Evolutionary conservation across 1,284 basidiomycete genomes (phyloP).

Genomic region (Fomitopsis schrenkii): DNA sequence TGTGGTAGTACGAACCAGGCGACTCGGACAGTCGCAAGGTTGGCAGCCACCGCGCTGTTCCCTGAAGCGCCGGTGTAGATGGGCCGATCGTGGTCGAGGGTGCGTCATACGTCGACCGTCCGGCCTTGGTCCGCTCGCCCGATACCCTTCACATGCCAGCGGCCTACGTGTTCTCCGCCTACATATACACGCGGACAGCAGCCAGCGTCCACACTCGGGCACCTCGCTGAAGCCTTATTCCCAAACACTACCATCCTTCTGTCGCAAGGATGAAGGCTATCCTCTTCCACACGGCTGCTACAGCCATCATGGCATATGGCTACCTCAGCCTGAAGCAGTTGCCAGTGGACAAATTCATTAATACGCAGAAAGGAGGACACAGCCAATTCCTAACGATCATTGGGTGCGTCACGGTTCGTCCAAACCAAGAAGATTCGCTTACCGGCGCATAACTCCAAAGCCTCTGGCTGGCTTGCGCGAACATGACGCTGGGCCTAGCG

Average conservation of each 20-base stretch:
- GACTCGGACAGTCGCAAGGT: no score
- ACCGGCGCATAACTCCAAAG: conserved; percentile 20
- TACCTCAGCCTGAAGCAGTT: conserved; percentile 36
- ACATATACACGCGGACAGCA: neutral
- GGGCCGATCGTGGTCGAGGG: neutral
- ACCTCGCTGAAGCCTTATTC: neutral
- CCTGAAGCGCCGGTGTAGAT: neutral
- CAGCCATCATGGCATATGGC: conserved; percentile 45
- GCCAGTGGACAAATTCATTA: conserved; percentile 35
- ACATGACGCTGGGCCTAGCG: conserved; percentile 45
- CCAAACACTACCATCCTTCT: conserved; percentile 1
- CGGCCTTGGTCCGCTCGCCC: neutral
- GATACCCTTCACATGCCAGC: neutral
- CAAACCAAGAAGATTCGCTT: neutral
- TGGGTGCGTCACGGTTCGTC: conserved; percentile 41
- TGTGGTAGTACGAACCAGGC: no score
- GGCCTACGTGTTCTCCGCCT: no score
- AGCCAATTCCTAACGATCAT: conserved; percentile 75
- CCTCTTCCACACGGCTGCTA: conserved; percentile 38
- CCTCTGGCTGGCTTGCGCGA: conserved; percentile 47
- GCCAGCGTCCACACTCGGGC: neutral
- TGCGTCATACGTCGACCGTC: neutral
- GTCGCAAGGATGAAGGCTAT: conserved; percentile 7
- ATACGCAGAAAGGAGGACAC: conserved; percentile 56
- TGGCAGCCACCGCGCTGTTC: no score